Evolutionary conservation across 306 rosid species (phyloP).

Genomic region (Quercus glauca): DNA sequence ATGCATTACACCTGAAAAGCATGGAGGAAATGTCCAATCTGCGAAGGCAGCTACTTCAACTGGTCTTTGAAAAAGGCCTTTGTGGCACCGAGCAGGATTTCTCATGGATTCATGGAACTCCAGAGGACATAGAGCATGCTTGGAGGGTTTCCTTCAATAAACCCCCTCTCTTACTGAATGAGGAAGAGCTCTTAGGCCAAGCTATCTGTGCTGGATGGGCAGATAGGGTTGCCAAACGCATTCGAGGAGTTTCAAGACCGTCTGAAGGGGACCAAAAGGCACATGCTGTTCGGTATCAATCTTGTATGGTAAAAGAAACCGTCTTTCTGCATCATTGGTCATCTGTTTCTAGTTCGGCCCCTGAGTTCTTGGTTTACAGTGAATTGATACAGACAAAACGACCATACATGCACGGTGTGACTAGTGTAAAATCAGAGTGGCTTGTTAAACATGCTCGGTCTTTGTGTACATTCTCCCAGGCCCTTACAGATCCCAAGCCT

Average conservation of each 20-base stretch:
- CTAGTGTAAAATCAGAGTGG: constrained; percentile 77
- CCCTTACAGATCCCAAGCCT: constrained; percentile 60
- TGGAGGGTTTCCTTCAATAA: constrained; percentile 56
- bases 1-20: constrained; percentile 76
- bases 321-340: constrained; percentile 78
- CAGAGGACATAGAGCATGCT: constrained; percentile 55
- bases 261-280: constrained; percentile 41
- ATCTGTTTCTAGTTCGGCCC: constrained; percentile 59
- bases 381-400: constrained; percentile 70
- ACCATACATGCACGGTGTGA: constrained; percentile 89
- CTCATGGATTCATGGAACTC: constrained; percentile 65
- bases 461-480: constrained; percentile 59
- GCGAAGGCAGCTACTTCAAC: constrained; percentile 70
- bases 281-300: constrained; percentile 57
- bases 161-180: constrained; percentile 63
- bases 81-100: constrained; percentile 49
- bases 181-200: constrained; percentile 76
- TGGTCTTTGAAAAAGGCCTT: constrained; percentile 54
- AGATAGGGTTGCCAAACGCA: constrained; percentile 84
- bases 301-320: constrained; percentile 62
- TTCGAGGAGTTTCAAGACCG: constrained; percentile 44
- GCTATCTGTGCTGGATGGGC: constrained; percentile 99
- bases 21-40: constrained; percentile 95
- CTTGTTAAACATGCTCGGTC: constrained; percentile 74
- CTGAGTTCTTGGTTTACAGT: constrained; percentile 84